phyloP scores from a whole-genome alignment of 2,329 filamentous ascomycete genomes.

The Diaporthe citrichinensis region DNA sequence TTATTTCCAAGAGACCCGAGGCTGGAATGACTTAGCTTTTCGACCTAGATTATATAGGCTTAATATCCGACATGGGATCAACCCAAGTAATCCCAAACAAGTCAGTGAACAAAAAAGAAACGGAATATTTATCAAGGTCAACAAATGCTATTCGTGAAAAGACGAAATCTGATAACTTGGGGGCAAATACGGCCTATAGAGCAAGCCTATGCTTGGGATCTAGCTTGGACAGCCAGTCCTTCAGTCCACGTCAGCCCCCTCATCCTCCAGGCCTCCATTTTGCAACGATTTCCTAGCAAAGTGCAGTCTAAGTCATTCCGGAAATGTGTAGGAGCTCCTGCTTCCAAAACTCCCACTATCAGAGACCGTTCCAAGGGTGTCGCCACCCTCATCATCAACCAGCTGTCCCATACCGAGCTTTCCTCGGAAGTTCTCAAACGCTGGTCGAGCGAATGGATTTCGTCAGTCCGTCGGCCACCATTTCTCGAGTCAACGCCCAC shows the following conservation, averaged over 20 bases:
- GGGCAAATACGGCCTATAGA: neutral
- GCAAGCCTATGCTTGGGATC: neutral
- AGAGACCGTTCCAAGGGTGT: too few species aligned
- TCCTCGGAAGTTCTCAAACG: neutral
- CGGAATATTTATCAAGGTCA: too few species aligned
- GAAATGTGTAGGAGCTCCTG: too few species aligned
- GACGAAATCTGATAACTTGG: neutral
- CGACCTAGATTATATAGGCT: neutral
- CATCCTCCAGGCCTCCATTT: too few species aligned
- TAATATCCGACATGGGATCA: too few species aligned
- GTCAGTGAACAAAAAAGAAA: too few species aligned
- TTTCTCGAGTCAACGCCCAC: neutral
- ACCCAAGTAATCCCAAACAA: too few species aligned
- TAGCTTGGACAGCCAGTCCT: neutral
- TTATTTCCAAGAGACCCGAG: constrained; percentile 52
- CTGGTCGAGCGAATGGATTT: neutral
- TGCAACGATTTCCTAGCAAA: too few species aligned
- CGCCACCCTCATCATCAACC: neutral
- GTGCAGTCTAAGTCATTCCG: too few species aligned
- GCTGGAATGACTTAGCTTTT: neutral
- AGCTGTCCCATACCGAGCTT: neutral
- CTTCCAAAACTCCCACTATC: neutral
- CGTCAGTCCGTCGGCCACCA: neutral
- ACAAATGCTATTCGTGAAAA: neutral
- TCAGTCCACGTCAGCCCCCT: too few species aligned